phyloP scores from a whole-genome alignment of 2,329 filamentous ascomycete genomes.

The Clonostachys byssicola region DNA sequence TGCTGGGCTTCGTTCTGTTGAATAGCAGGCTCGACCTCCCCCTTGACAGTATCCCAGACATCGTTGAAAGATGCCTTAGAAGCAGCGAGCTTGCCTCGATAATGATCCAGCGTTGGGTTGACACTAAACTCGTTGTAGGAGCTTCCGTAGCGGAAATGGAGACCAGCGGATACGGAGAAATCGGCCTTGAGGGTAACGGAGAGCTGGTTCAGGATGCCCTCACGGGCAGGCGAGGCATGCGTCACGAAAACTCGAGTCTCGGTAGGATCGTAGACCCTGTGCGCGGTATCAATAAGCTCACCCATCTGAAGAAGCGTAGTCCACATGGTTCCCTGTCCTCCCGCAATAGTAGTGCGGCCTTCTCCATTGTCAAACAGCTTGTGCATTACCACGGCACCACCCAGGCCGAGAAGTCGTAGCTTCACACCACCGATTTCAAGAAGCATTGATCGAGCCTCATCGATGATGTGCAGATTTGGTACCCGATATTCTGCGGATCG shows the following conservation, averaged over 20 bases:
- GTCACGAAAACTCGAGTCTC: slow-evolving; percentile 97
- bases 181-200: slow-evolving; percentile 97
- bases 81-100: slow-evolving; percentile 94
- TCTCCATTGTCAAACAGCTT: slow-evolving; percentile 99
- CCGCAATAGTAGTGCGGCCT: slow-evolving; percentile 94
- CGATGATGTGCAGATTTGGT: slow-evolving; percentile 94
- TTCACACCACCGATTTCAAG: slow-evolving; percentile 95
- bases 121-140: slow-evolving; percentile 99
- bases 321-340: slow-evolving; percentile 99
- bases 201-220: slow-evolving; percentile 95
- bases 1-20: slow-evolving; percentile 91
- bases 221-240: slow-evolving; percentile 91
- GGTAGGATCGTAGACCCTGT: slow-evolving; percentile 96
- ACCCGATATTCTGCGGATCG: slow-evolving; percentile 97
- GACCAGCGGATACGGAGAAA: slow-evolving; percentile 94
- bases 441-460: slow-evolving; percentile 93
- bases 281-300: slow-evolving; percentile 94
- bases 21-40: slow-evolving; percentile 92
- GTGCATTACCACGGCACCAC: slow-evolving; percentile 98
- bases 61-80: slow-evolving; percentile 99
- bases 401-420: slow-evolving; percentile 86
- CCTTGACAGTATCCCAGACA: slow-evolving; percentile 98
- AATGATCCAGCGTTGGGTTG: slow-evolving; percentile 96
- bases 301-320: slow-evolving; percentile 97
- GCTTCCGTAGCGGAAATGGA: slow-evolving; percentile 97